Evolutionary conservation across 352 stramenopile genomes (phyloP).

Genomic region (Globisporangium viniferum): DNA sequence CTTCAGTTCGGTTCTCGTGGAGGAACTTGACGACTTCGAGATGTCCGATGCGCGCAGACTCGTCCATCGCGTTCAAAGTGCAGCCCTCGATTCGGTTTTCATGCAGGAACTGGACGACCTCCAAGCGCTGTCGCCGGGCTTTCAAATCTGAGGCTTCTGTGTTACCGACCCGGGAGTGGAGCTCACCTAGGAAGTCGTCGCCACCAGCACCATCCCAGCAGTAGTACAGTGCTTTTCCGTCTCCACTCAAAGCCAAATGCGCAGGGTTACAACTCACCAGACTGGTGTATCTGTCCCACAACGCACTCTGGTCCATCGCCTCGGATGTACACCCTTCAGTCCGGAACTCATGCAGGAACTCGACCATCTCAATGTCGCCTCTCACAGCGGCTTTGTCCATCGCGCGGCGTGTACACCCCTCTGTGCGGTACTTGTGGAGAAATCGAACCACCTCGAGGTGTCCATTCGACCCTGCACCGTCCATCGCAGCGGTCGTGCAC

Average conservation of each 20-base stretch:
- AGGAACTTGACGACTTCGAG: constrained; percentile 3
- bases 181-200: neutral
- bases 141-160: neutral
- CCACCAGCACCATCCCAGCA: neutral
- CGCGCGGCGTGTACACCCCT: neutral
- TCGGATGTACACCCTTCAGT: neutral
- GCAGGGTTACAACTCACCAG: neutral
- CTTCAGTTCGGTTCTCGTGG: constrained; percentile 2
- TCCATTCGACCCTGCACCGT: neutral
- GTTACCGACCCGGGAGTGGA: neutral
- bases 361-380: neutral
- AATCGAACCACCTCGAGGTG: constrained; percentile 3
- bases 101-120: constrained; percentile 1
- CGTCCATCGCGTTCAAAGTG: neutral
- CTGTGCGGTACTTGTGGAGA: neutral
- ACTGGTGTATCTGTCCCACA: neutral
- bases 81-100: neutral
- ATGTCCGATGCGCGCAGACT: neutral
- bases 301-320: neutral
- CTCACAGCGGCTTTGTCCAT: constrained; percentile 3
- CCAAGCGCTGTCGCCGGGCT: neutral
- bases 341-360: neutral
- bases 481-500: constrained; percentile 1
- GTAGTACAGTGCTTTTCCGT: neutral
- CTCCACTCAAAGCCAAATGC: neutral